Conservation (phyloP, 139 green algal species). For the Asterochloris sp. region DNA sequence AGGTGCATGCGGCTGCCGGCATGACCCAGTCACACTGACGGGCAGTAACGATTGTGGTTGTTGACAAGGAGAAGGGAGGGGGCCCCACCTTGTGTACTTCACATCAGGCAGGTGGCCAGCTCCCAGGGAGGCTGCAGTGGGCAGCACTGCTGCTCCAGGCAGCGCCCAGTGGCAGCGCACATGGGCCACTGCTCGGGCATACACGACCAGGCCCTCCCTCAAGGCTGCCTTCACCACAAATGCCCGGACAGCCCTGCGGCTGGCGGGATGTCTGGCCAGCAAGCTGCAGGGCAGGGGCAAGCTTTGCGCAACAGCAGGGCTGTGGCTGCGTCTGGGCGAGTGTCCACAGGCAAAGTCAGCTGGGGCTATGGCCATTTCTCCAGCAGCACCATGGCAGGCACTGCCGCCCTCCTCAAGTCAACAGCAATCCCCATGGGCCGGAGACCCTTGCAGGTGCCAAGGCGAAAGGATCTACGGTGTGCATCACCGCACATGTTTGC, state of each 20-base stretch:
- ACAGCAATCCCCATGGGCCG: neutral
- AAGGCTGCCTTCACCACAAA: neutral
- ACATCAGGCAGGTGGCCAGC: neutral
- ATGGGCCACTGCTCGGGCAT: neutral
- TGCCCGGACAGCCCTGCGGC: neutral
- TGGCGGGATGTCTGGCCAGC: neutral
- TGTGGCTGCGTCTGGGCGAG: neutral
- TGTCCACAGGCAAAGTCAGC: neutral
- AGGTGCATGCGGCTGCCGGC: too few relatives aligned
- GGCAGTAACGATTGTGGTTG: too few relatives aligned
- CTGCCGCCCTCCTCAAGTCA: slow-evolving; percentile 1
- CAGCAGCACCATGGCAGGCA: neutral
- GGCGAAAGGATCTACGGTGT: neutral
- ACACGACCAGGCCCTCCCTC: neutral
- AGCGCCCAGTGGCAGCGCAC: neutral
- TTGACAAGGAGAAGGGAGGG: neutral
- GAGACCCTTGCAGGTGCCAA: neutral
- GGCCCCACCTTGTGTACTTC: neutral
- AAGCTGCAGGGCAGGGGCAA: neutral
- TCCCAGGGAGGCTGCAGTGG: neutral
- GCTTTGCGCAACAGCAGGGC: neutral
- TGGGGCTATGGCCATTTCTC: too few relatives aligned
- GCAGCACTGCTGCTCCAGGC: neutral
- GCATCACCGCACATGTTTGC: neutral
- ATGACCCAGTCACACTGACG: too few relatives aligned